phyloP scores from a whole-genome alignment of 2,329 filamentous ascomycete genomes.

The Berkeleyomyces basicola region DNA sequence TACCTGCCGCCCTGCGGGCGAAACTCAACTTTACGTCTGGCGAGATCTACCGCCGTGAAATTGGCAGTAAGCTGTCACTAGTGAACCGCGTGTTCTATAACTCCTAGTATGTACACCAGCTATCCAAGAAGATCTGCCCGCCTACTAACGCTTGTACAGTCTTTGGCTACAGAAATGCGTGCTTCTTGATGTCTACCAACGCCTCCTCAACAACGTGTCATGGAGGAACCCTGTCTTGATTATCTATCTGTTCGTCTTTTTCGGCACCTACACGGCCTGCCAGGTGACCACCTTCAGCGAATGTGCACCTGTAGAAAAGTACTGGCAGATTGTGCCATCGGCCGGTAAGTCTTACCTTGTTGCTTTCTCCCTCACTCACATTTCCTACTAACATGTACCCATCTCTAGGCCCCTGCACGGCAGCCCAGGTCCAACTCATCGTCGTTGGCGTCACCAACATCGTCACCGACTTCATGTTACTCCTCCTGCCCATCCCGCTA shows the following conservation, averaged over 20 bases:
- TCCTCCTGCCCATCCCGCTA: conserved; percentile 10
- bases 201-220: conserved; percentile 16
- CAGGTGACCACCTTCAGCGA: conserved; percentile 22
- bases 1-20: conserved; percentile 16
- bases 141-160: conserved; percentile 11
- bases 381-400: not conserved
- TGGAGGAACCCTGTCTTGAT: conserved; percentile 18
- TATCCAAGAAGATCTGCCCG: not conserved
- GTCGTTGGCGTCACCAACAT: conserved; percentile 21
- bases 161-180: conserved; percentile 20
- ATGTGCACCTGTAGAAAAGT: conserved; percentile 32
- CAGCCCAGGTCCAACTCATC: conserved; percentile 21
- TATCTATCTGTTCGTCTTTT: conserved; percentile 18
- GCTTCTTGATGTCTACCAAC: conserved; percentile 18
- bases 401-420: conserved; percentile 17
- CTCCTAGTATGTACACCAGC: conserved; percentile 20
- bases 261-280: conserved; percentile 20
- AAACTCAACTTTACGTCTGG: conserved; percentile 18
- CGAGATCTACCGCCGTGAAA: conserved; percentile 21
- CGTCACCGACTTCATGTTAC: conserved; percentile 11
- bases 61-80: conserved; percentile 22
- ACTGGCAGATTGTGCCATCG: conserved; percentile 36
- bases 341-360: conserved; percentile 18
- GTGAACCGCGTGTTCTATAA: conserved; percentile 21
- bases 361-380: not conserved